Evolutionary conservation across 2,329 filamentous ascomycete species (phyloP).

Genomic region (Aureobasidium subglaciale): DNA sequence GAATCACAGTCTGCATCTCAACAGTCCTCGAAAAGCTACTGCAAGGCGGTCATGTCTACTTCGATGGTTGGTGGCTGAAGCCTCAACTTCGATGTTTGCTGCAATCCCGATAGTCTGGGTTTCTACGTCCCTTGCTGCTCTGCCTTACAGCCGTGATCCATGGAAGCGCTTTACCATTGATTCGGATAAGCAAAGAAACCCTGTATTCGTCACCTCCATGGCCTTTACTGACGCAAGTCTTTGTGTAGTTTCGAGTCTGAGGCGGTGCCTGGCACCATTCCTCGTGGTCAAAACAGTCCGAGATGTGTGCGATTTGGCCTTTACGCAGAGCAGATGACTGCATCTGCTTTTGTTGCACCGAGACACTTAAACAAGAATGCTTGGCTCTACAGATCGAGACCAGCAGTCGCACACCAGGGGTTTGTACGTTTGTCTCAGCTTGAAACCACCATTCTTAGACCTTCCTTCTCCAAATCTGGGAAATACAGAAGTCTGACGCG

Average conservation of each 20-base stretch:
- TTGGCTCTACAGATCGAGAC: constrained; percentile 39
- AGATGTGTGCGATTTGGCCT: constrained; percentile 38
- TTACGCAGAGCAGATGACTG: constrained; percentile 41
- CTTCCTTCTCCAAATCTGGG: neutral
- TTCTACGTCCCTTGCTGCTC: neutral
- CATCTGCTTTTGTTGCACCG: constrained; percentile 39
- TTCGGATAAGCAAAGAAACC: neutral
- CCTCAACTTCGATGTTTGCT: neutral
- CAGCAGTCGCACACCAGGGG: constrained; percentile 37
- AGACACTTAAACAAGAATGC: constrained; percentile 37
- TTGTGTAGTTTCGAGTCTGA: constrained; percentile 33
- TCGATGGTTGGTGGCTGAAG: neutral
- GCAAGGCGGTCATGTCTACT: neutral
- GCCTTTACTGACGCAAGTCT: constrained; percentile 24
- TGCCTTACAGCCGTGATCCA: neutral
- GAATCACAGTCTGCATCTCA: neutral
- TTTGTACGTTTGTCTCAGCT: constrained; percentile 15
- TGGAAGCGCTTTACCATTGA: neutral
- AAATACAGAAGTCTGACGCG: constrained; percentile 7
- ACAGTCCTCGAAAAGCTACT: neutral
- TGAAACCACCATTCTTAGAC: constrained; percentile 10
- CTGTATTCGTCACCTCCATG: neutral
- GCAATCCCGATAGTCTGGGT: neutral
- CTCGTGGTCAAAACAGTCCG: constrained; percentile 36
- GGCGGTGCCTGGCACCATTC: constrained; percentile 37